These are phyloP conservation scores for Nitzschia inconspicua DNA, from an alignment of 108 stramenopile species.

Conservation along the genomic window DNA sequence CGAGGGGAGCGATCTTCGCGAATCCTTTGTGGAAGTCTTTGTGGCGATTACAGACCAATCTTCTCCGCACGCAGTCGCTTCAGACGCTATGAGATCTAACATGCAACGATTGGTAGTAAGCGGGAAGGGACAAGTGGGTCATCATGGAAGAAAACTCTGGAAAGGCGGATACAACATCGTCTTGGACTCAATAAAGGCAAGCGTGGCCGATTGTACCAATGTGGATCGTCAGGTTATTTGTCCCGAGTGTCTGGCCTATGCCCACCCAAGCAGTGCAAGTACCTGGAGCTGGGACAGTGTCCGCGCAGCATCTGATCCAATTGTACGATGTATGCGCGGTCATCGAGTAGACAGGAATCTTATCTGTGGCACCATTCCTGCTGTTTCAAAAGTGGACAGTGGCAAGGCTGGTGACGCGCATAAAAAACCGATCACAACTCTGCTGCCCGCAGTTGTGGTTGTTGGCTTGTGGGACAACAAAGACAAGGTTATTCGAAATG, in stretches of 20 bases:
- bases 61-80: constrained; percentile 59
- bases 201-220: constrained; percentile 45
- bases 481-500: constrained; percentile 33
- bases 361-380: constrained; percentile 31
- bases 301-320: constrained; percentile 37
- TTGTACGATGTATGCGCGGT: constrained; percentile 42
- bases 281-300: constrained; percentile 53
- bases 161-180: constrained; percentile 65
- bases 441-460: constrained; percentile 60
- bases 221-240: constrained; percentile 69
- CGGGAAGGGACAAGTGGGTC: constrained; percentile 68
- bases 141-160: constrained; percentile 67
- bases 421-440: constrained; percentile 50
- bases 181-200: constrained; percentile 48
- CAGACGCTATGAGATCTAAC: constrained; percentile 65
- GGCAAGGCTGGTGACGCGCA: constrained; percentile 2
- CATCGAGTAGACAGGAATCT: constrained; percentile 41
- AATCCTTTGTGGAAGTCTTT: constrained; percentile 67
- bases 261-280: constrained; percentile 43
- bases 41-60: constrained; percentile 58
- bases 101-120: constrained; percentile 70
- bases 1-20: constrained; percentile 40
- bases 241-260: constrained; percentile 66
- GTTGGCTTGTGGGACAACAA: constrained; percentile 68
- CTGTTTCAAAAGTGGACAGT: not conserved